Evolutionary conservation across 768 basidiomycete genomes (phyloP).

Genomic region (Russula emetica): DNA sequence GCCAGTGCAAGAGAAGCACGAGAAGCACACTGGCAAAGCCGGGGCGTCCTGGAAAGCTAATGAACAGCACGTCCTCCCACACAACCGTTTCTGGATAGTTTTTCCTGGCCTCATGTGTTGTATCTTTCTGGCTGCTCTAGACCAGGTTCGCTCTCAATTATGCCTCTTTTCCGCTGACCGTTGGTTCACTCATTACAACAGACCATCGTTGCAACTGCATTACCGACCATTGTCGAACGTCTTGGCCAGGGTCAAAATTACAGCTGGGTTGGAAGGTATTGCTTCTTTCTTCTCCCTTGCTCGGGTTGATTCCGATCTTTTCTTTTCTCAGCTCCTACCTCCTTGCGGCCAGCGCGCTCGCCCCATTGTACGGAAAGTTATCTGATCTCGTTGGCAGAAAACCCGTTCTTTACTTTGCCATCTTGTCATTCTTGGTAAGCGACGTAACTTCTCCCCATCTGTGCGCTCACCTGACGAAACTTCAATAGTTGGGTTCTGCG

Average conservation of each 20-base stretch:
- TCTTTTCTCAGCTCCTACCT: conserved; percentile 59
- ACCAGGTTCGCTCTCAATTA: conserved; percentile 36
- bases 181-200: conserved; percentile 17
- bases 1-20: not conserved
- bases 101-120: conserved; percentile 44
- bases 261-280: conserved; percentile 47
- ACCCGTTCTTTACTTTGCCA: conserved; percentile 61
- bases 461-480: not conserved
- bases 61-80: conserved; percentile 43
- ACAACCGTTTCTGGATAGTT: conserved; percentile 42
- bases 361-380: conserved; percentile 75
- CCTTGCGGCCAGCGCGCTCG: conserved; percentile 59
- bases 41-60: conserved; percentile 38
- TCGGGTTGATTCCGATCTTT: not conserved
- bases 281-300: not conserved
- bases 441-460: conserved; percentile 22
- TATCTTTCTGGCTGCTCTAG: conserved; percentile 46
- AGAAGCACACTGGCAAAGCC: conserved; percentile 25
- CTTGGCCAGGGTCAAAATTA: conserved; percentile 45
- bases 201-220: conserved; percentile 47
- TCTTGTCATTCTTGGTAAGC: conserved; percentile 63
- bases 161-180: not conserved
- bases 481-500: conserved; percentile 62
- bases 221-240: conserved; percentile 47
- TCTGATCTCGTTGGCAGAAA: conserved; percentile 67